These are phyloP conservation scores for Neurospora hispaniola DNA, from an alignment of 495 filamentous ascomycete genomes.

Conservation along the genomic window DNA sequence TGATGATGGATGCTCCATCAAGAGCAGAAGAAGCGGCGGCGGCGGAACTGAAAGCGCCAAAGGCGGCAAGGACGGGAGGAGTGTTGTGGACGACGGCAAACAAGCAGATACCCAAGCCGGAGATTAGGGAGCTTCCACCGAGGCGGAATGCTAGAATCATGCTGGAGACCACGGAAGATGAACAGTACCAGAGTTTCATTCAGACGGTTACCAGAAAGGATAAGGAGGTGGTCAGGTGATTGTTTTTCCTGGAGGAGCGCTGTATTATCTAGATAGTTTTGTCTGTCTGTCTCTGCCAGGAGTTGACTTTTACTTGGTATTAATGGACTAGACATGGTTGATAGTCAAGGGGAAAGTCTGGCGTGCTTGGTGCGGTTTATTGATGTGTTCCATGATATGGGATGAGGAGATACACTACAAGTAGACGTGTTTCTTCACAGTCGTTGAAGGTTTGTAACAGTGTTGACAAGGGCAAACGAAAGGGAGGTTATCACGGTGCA, in stretches of 20 bases:
- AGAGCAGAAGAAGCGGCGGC: background rate
- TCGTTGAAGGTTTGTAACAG: background rate
- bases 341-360: background rate
- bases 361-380: background rate
- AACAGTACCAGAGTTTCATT: slow-evolving; percentile 40
- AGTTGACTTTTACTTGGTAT: background rate
- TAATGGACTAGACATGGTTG: background rate
- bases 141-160: slow-evolving; percentile 21
- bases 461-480: background rate
- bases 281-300: background rate
- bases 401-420: background rate
- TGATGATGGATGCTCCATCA: slow-evolving; percentile 5
- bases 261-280: background rate
- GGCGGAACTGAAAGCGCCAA: slow-evolving; percentile 1
- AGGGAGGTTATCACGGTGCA: background rate
- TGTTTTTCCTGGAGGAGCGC: background rate
- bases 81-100: slow-evolving; percentile 35
- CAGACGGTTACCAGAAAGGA: slow-evolving; percentile 25
- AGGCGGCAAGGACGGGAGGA: slow-evolving; percentile 12
- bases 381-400: background rate
- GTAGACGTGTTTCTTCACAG: background rate
- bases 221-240: slow-evolving; percentile 3
- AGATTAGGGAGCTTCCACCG: slow-evolving; percentile 17
- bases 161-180: slow-evolving; percentile 27
- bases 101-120: slow-evolving; percentile 12